phyloP scores from a whole-genome alignment of 192 early-diverging fungal species.

The Dimargaris verticillata region DNA sequence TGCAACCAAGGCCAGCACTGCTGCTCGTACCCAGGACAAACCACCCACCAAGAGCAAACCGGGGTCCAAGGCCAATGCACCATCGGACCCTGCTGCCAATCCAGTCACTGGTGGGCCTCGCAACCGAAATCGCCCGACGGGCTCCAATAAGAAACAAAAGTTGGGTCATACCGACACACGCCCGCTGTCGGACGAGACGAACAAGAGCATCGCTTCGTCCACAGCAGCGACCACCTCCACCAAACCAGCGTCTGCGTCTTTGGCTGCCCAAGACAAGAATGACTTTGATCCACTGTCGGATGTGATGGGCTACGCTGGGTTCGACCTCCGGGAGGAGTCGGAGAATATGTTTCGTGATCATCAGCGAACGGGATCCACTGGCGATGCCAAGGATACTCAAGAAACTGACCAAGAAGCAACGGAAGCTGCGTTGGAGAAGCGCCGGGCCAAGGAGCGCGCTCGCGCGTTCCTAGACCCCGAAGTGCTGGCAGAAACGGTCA shows the following conservation, averaged over 20 bases:
- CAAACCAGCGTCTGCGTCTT: too few relatives aligned
- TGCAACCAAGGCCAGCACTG: background rate
- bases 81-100: background rate
- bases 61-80: background rate
- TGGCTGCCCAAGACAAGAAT: conserved; percentile 2
- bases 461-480: conserved; percentile 12
- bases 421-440: conserved; percentile 16
- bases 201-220: too few relatives aligned
- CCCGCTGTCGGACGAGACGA: background rate
- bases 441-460: conserved; percentile 12
- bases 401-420: conserved; percentile 7
- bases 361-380: conserved; percentile 12
- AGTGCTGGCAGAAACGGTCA: conserved; percentile 14
- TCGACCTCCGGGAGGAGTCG: conserved; percentile 52
- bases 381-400: conserved; percentile 5
- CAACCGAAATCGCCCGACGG: background rate
- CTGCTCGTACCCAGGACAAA: background rate
- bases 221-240: too few relatives aligned
- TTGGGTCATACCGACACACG: background rate
- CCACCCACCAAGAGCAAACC: background rate
- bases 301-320: conserved; percentile 61
- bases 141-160: conserved; percentile 2
- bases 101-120: background rate
- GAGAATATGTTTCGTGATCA: conserved; percentile 36
- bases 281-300: conserved; percentile 40